Conservation (phyloP, 2,329 filamentous ascomycete genomes). For the Coleophoma eucalyptorum region DNA sequence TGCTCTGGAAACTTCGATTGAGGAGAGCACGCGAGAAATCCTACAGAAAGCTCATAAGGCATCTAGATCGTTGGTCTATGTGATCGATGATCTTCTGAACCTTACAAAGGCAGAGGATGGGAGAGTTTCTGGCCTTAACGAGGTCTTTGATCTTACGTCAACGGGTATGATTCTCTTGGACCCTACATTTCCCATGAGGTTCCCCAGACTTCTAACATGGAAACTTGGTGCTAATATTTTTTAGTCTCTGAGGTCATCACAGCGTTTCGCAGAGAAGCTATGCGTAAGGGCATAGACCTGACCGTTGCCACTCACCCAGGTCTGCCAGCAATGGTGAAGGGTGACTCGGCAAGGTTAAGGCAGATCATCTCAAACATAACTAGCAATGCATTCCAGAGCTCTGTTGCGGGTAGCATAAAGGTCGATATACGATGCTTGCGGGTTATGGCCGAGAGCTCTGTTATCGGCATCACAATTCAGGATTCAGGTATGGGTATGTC, state of each 20-base stretch:
- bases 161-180: neutral
- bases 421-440: slow-evolving; percentile 15
- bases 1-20: slow-evolving; percentile 14
- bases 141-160: slow-evolving; percentile 11
- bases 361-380: slow-evolving; percentile 13
- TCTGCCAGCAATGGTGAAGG: slow-evolving; percentile 16
- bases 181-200: neutral
- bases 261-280: slow-evolving; percentile 16
- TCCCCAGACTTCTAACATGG: too few species aligned
- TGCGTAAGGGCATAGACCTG: slow-evolving; percentile 16
- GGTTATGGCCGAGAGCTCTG: slow-evolving; percentile 8
- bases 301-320: slow-evolving; percentile 14
- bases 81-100: slow-evolving; percentile 17
- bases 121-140: slow-evolving; percentile 4
- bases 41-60: slow-evolving; percentile 15
- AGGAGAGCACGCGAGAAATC: slow-evolving; percentile 12
- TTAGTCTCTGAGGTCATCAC: slow-evolving; percentile 12
- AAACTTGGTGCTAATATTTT: neutral
- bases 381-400: slow-evolving; percentile 20
- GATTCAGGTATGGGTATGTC: slow-evolving; percentile 19
- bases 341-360: slow-evolving; percentile 8
- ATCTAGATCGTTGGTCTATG: slow-evolving; percentile 14
- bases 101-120: slow-evolving; percentile 17
- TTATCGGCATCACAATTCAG: slow-evolving; percentile 15
- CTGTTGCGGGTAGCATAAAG: slow-evolving; percentile 14